Base-by-base conservation (phyloP, 2,329 filamentous ascomycete species). In the Exophiala dermatitidis region DNA sequence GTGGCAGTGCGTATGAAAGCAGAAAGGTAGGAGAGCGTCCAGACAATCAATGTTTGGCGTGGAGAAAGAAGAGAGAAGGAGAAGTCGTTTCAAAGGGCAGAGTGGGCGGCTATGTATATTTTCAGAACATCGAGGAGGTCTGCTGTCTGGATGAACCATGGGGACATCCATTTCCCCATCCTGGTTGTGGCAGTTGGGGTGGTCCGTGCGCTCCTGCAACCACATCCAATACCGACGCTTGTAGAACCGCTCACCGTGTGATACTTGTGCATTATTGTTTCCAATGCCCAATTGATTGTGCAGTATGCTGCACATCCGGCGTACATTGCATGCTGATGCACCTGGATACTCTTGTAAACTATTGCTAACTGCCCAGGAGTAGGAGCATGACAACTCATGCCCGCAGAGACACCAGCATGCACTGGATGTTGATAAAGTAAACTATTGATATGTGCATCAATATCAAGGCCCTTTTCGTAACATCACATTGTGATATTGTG, bases 11-110 rank as follows among this genome's bases (percentile, higher is more conserved):
- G 67, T 65, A 68, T 56, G 49, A 48, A 71, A 65, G 38, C 4
- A 68, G 64, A 69, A 66, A 51, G 58, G 52, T 52, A 60, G 63
- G 64, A 59, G 57, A 65, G 55, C 63, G 51, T 52, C 64, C 62
- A 69, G 67, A 69, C 65, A 68, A 60, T 64, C 58, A 61, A 57
- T 63, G 64, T 64, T 43, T 56, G 52, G 52, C 50, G 48, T 53
- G 52, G 32, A 56, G 52, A 54, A 54, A 48, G 50, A 37, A 55
- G 33, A 29, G 43, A 53, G 42, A 49, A 36, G 40, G 50, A 51
- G 48, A 49, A 46, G 32, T 32, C 48, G 48, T 51, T 53, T 46
- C 26, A 42, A 45, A 52, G 45, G 59, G 57, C 50, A 48, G 54
- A 46, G 28, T 26, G 57, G 51, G 51, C 45, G 48, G 48, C 47